A percentile compares a stretch with the other conserved stretches of the same genome.
phyloP scores from a whole-genome alignment of 1,139 yeast species.

The Meyerozyma sp. region DNA sequence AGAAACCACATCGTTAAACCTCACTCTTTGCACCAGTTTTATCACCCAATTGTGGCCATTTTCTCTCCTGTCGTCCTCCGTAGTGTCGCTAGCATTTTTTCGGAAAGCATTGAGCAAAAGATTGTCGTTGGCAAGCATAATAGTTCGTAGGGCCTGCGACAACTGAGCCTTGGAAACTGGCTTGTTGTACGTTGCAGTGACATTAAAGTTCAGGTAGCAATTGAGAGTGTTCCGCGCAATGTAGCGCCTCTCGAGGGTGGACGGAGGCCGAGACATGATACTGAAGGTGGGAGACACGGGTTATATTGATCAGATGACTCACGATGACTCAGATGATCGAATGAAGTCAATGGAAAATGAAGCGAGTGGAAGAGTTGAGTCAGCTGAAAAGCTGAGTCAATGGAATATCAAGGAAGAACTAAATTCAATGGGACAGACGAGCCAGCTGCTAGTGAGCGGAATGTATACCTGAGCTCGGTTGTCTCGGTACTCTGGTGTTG shows the following conservation, averaged over 20 bases:
- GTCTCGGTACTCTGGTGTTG: no score
- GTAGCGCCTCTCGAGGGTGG: not conserved
- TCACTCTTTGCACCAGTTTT: conserved; percentile 15
- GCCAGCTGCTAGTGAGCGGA: no score
- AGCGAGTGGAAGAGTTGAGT: no score
- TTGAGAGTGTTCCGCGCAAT: not conserved
- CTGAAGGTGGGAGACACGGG: not conserved
- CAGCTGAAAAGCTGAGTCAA: no score
- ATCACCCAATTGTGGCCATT: conserved; percentile 15
- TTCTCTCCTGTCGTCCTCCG: conserved; percentile 7
- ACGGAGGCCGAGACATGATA: not conserved
- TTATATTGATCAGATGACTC: not conserved
- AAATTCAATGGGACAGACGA: no score
- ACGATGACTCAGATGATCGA: not conserved
- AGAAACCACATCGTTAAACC: conserved; percentile 22
- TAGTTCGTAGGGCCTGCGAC: conserved; percentile 18
- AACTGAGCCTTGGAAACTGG: conserved; percentile 13
- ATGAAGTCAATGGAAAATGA: no score
- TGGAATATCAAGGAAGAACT: no score
- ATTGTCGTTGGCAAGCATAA: conserved; percentile 18
- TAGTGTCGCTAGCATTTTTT: conserved; percentile 4
- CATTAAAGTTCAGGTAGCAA: conserved; percentile 23
- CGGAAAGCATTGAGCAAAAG: conserved; percentile 18
- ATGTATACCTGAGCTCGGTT: no score
- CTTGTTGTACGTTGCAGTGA: conserved; percentile 21